Base-by-base conservation (phyloP, 2,329 filamentous ascomycete species). In the Cladosporium austrohemisphaericum region DNA sequence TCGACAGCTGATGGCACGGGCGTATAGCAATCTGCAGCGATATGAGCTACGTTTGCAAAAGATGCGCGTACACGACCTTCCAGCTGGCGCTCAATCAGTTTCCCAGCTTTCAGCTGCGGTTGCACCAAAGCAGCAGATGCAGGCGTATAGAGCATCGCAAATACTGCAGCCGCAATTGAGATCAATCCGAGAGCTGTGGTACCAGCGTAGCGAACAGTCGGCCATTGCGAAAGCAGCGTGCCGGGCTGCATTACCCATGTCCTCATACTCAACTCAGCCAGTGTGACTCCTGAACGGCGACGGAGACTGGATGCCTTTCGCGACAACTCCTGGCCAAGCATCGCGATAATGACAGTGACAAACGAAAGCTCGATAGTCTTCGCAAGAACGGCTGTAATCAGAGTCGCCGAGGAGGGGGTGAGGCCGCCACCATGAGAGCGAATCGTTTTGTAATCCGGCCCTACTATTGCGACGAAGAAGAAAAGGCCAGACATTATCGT, bases 301-400 rank as follows among this genome's bases (percentile, higher is more conserved):
- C 75, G 71, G 47, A 75, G 77, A 19, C 76, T 75, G 49, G 88
- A 77, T 0, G 86, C 84, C 48, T 84, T 72, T 16, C 85, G 76
- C n/a, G 80, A 88, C 13, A 92, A 68, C 0, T 86, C 78, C 63
- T 93, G 88, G 0, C 88, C 88, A 0, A 91, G 64, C 48, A 86
- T 86, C 0, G 84, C 78, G 1, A 91, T 84, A 52, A 88, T 86
- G 0, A 88, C 82, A 0, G 86, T 88, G 3, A 88, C 85, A 60
- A 90, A 92, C 0, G 84, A 82, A 55, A 91, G 63, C 66, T 92
- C 88, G 40, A 91, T 87, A 0, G 84, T 79, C 66, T 91, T 92
- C 6, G 87, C 85, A 28, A 88, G 70, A 2, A 88, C 67, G 0
- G 85, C 78, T n/a, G 80, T 82, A 1, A 91, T 60, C 1, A 87